Conservation (phyloP, 176 grass and related monocot genomes). For the barley (Hordeum vulgare) region DNA sequence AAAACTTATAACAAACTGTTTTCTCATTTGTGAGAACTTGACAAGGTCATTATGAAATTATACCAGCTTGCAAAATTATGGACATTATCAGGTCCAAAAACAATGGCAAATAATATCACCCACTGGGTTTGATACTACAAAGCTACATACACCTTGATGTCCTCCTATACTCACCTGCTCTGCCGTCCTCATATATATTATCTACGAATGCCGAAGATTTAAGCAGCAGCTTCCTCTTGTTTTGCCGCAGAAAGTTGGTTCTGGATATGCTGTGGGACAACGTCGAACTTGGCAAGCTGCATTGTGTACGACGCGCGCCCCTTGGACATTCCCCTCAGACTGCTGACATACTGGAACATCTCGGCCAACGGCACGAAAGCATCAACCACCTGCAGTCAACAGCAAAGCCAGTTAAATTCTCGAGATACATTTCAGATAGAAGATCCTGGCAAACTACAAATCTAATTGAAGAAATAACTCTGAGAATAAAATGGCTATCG, state of each 20-base stretch:
- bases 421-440: not conserved
- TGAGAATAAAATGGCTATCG: too few species aligned
- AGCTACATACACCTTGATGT: conserved; percentile 37
- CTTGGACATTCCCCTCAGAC: conserved; percentile 85
- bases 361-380: conserved; percentile 81
- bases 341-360: conserved; percentile 98
- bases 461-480: not conserved
- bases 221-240: conserved; percentile 64
- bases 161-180: conserved; percentile 35
- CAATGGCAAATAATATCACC: conserved; percentile 38
- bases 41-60: conserved; percentile 21
- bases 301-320: conserved; percentile 91
- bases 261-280: conserved; percentile 86
- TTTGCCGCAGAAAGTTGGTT: conserved; percentile 64
- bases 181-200: not conserved
- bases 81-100: conserved; percentile 45
- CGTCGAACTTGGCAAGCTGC: conserved; percentile 86
- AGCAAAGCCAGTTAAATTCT: not conserved
- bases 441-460: not conserved
- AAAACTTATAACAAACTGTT: conserved; percentile 10
- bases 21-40: conserved; percentile 21
- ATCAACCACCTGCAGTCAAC: conserved; percentile 63
- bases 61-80: not conserved
- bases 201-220: conserved; percentile 21
- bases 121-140: conserved; percentile 18